phyloP scores from a whole-genome alignment of 2,329 filamentous ascomycete genomes.

The Trichoderma sp. region DNA sequence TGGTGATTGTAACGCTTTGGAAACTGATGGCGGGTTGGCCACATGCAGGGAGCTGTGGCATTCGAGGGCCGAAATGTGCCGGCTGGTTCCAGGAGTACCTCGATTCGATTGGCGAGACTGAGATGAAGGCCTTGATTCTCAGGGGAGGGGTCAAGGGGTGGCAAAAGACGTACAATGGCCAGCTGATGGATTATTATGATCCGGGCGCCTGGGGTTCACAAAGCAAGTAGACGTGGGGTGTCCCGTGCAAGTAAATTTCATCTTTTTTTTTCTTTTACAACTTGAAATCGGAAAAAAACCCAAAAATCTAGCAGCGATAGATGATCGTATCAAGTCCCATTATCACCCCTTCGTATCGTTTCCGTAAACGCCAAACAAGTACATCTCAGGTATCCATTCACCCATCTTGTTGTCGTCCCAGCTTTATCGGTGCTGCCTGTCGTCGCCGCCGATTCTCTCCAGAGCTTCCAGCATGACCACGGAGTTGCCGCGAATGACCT shows the following conservation, averaged over 20 bases:
- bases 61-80: constrained; percentile 56
- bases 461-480: constrained; percentile 95
- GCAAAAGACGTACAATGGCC: constrained; percentile 53
- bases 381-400: constrained; percentile 32
- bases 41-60: constrained; percentile 52
- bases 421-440: constrained; percentile 47
- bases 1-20: background rate
- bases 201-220: constrained; percentile 44
- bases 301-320: constrained; percentile 39
- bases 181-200: constrained; percentile 56
- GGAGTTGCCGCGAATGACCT: constrained; percentile 96
- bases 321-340: constrained; percentile 28
- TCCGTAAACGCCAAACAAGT: constrained; percentile 44
- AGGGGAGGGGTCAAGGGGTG: constrained; percentile 60
- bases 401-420: constrained; percentile 33
- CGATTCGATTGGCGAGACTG: constrained; percentile 48
- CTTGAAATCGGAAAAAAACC: constrained; percentile 36
- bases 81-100: constrained; percentile 62
- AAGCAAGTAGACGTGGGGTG: constrained; percentile 32
- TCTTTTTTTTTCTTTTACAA: constrained; percentile 27
- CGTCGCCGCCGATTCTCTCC: constrained; percentile 67
- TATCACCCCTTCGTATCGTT: constrained; percentile 27
- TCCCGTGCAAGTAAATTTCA: constrained; percentile 5
- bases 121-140: constrained; percentile 53
- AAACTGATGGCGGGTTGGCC: background rate